Base-by-base conservation (phyloP, 139 green algal genomes). In the Coelastrella sp. region DNA sequence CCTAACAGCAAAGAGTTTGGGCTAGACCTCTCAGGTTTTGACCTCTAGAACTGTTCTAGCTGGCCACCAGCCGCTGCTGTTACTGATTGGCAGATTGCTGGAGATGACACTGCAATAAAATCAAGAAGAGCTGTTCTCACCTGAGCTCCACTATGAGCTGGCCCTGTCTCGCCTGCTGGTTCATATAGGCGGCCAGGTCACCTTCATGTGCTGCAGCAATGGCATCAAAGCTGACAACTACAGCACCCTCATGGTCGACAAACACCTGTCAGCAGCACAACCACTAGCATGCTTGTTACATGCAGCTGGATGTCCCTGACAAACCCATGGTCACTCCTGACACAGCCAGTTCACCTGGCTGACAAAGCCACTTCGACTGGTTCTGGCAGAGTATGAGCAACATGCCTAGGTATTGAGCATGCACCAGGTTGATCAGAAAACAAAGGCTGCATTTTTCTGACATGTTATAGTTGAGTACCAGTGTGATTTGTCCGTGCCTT, bases 201-300 rank as follows among this genome's bases (percentile, higher is more conserved):
- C 84, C 84, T 70, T 89, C 84, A 59, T n/a, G 59, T 22, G 49
- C 70, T 20, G 70, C 84, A 27, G 70, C 70, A 27, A 56, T 7
- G 7, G 22, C 22, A 57, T 89, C 59, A 75, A 89, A 89, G 56
- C 84, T 89, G 7, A 89, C 19, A 15, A 89, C 84, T 8, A 89
- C 70, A 25, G 70, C 35, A 58, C 84, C 84, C 20, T 82, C 84
- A 74, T 19, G 9, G 57, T 89, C 72, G 7, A 72, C 19, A 25
- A 89, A 89, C 10, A 58, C 84, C 84, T 89, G 84, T 27, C 56
- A n/a, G 8, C 24, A 0, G 35, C 75, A 57, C 22, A 14, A 25
- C 73, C 49, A 9, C 63, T 4, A 72, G 15, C 63, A 72, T 17
- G 15, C 12, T 1, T 72, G 12, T 22, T 17, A 72, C 63, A 72